A percentile compares a stretch with the other conserved stretches of the same genome.
phyloP scores from a whole-genome alignment of 139 green algal species.

The Picochlorum sp. region DNA sequence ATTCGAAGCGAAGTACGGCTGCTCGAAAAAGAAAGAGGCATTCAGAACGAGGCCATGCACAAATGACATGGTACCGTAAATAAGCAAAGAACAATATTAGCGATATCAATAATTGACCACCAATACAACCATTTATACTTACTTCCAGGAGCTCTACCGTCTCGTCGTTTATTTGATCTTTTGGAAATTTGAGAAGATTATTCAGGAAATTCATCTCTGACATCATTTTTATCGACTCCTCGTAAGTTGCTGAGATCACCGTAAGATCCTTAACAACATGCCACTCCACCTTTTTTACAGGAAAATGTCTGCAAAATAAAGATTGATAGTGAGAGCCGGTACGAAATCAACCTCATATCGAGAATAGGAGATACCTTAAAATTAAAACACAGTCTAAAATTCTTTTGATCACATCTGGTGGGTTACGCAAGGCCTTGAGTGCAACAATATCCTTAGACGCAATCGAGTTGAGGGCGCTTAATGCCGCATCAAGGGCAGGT shows the following conservation, averaged over 20 bases:
- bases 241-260: slow-evolving; percentile 73
- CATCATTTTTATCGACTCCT: slow-evolving; percentile 88
- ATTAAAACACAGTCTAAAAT: slow-evolving; percentile 94
- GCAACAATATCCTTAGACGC: slow-evolving; percentile 74
- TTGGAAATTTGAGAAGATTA: slow-evolving; percentile 83
- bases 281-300: slow-evolving; percentile 54
- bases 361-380: slow-evolving; percentile 31
- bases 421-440: slow-evolving; percentile 90
- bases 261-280: slow-evolving; percentile 70
- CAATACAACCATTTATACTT: too few species aligned
- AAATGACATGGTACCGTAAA: background rate
- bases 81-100: background rate
- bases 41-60: background rate
- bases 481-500: slow-evolving; percentile 79
- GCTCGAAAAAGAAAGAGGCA: background rate
- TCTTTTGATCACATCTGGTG: slow-evolving; percentile 88
- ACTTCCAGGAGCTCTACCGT: slow-evolving; percentile 78
- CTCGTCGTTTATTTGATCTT: slow-evolving; percentile 89
- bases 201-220: slow-evolving; percentile 79
- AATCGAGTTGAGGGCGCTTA: slow-evolving; percentile 84
- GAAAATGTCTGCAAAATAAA: too few species aligned
- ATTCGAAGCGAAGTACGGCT: slow-evolving; percentile 78
- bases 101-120: background rate
- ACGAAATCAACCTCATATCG: background rate
- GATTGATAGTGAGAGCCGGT: slow-evolving; percentile 11